Evolutionary conservation across 495 filamentous ascomycete genomes (phyloP), one percentile per base, ranked within the genome.

Genomic region (Lasiosphaeria hispida): DNA sequence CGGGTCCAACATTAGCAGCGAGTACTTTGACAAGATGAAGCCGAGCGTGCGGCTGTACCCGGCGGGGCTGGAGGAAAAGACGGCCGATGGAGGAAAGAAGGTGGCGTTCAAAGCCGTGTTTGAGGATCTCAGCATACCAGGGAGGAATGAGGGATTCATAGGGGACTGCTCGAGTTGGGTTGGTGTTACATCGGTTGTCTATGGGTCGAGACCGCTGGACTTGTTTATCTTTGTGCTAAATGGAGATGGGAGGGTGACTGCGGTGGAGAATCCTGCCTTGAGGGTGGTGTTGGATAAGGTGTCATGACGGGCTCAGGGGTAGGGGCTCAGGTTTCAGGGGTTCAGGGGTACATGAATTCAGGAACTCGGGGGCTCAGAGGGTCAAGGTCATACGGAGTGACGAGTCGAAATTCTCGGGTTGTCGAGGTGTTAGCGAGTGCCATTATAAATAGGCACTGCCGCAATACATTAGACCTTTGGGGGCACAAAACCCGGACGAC

Each of bases 101-200:
- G 62, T 79, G 0, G 74, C 74, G 9, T 82, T 78, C 64, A 75
- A 77, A 38, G 77, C 77, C 9, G 69, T 79, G 10, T 77, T 73
- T 55, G 75, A 77, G 50, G 73, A 78, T 19, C 5, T 63, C 18
- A 48, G 58, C 10, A 36, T 63, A 8, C 60, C 64, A 0, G 56
- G 52, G 10, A 37, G 48, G 2, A 61, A 60, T 2, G 59, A 63
- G n/a, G 53, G 63, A 38, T 75, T 72, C 47, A 67, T 65, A 5
- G 70, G 61, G 0, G 73, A 72, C 9, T 80, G 75, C 52, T 56
- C 66, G 7, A 68, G 65, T 11, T 80, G 75, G 75, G 67, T 77
- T 3, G 61, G 54, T 0, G 64, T 75, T 0, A 68, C 72, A 9
- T 67, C 59, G 0, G 64, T 71, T 13, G 69, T 70, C 42, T 77